These are phyloP conservation scores for Torrubiellomyces zombiae DNA, from an alignment of 2,329 filamentous ascomycete species.

Conservation along the genomic window DNA sequence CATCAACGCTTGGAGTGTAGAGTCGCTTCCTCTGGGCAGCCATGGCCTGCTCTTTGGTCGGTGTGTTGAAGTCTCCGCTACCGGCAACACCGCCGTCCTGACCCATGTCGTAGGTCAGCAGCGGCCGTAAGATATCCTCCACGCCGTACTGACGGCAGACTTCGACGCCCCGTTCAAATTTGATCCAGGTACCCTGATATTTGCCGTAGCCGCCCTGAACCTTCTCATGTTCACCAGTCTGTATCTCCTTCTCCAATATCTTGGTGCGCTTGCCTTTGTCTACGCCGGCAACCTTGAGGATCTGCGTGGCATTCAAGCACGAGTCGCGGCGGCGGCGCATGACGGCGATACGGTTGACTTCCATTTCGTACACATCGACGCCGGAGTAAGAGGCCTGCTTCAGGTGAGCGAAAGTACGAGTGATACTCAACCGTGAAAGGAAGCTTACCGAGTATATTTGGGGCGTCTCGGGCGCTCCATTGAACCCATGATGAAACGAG, in stretches of 20 bases:
- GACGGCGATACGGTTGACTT: slow-evolving; percentile 79
- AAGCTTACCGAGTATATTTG: slow-evolving; percentile 45
- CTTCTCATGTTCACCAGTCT: slow-evolving; percentile 93
- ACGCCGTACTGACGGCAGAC: slow-evolving; percentile 73
- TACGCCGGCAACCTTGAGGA: slow-evolving; percentile 90
- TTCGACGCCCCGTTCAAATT: slow-evolving; percentile 78
- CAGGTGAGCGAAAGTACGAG: not conserved
- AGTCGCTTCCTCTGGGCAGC: slow-evolving; percentile 84
- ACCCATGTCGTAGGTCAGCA: slow-evolving; percentile 67
- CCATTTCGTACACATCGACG: slow-evolving; percentile 96
- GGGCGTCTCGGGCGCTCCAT: slow-evolving; percentile 24
- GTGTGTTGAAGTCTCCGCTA: slow-evolving; percentile 70
- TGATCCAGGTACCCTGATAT: slow-evolving; percentile 98
- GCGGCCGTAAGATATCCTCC: slow-evolving; percentile 56
- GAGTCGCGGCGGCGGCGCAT: slow-evolving; percentile 93
- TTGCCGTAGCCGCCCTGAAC: slow-evolving; percentile 97
- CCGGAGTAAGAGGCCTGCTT: slow-evolving; percentile 73
- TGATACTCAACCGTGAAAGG: not conserved
- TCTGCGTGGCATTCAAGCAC: slow-evolving; percentile 96
- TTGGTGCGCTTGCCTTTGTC: slow-evolving; percentile 97
- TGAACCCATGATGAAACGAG: slow-evolving; percentile 20
- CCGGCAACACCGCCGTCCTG: slow-evolving; percentile 57
- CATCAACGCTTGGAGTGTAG: slow-evolving; percentile 56
- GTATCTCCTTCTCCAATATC: slow-evolving; percentile 93
- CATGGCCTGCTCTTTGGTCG: slow-evolving; percentile 98